phyloP scores from a whole-genome alignment of 2,329 filamentous ascomycete species.

The Neophaeococcomyces aloes region DNA sequence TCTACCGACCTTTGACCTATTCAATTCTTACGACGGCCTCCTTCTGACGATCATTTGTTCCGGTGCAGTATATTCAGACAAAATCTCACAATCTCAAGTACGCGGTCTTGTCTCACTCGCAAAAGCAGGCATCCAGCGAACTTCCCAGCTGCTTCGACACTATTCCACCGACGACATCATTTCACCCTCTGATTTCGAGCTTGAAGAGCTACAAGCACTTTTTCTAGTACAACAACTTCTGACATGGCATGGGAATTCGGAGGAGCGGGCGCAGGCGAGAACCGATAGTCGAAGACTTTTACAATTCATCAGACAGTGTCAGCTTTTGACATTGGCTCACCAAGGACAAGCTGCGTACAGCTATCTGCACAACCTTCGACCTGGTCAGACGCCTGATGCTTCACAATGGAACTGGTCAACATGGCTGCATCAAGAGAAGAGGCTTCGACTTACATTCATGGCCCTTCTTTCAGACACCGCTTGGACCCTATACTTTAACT shows the following conservation, averaged over 20 bases:
- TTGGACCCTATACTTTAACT: slow-evolving; percentile 62
- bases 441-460: slow-evolving; percentile 54
- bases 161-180: slow-evolving; percentile 8
- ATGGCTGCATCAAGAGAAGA: slow-evolving; percentile 63
- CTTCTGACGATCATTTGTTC: slow-evolving; percentile 61
- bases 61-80: slow-evolving; percentile 63
- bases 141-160: slow-evolving; percentile 20
- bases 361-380: slow-evolving; percentile 48
- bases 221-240: slow-evolving; percentile 52
- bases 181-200: slow-evolving; percentile 6
- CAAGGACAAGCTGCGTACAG: slow-evolving; percentile 43
- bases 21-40: slow-evolving; percentile 55
- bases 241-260: slow-evolving; percentile 59
- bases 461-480: slow-evolving; percentile 55
- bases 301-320: slow-evolving; percentile 45
- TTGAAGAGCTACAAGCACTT: slow-evolving; percentile 52
- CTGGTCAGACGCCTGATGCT: slow-evolving; percentile 37
- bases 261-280: slow-evolving; percentile 54
- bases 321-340: slow-evolving; percentile 45
- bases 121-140: slow-evolving; percentile 33
- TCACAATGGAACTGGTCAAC: slow-evolving; percentile 52
- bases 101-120: slow-evolving; percentile 58
- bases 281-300: slow-evolving; percentile 30
- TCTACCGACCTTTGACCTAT: slow-evolving; percentile 58
- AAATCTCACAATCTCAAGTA: slow-evolving; percentile 49